Evolutionary conservation across 331 rosid species (phyloP).

Genomic region (Erythrophleum ivorense): DNA sequence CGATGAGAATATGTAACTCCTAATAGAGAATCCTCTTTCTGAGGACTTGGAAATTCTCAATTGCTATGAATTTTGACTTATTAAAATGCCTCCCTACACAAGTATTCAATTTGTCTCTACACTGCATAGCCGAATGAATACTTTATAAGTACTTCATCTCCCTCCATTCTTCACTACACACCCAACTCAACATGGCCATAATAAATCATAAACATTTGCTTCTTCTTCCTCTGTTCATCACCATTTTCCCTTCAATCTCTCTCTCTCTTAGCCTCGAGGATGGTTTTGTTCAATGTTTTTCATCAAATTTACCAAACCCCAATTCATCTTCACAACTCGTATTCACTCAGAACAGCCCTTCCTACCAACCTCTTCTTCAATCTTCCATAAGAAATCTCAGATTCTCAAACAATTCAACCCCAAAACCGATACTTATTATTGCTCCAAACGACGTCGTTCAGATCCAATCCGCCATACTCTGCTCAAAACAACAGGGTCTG

Average conservation of each 20-base stretch:
- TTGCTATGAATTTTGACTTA: too few relatives aligned
- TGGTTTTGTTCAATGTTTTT: slow-evolving; percentile 37
- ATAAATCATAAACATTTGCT: background rate
- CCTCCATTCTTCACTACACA: background rate
- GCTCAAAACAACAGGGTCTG: background rate
- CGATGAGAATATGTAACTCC: background rate
- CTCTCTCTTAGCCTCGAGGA: slow-evolving; percentile 16
- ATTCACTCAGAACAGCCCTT: slow-evolving; percentile 28
- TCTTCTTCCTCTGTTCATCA: slow-evolving; percentile 5
- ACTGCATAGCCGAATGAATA: slow-evolving; percentile 21
- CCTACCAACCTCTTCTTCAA: slow-evolving; percentile 21
- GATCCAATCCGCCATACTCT: background rate
- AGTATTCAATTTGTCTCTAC: background rate
- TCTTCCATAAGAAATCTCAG: slow-evolving; percentile 40
- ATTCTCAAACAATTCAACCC: slow-evolving; percentile 29
- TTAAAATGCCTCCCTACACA: background rate
- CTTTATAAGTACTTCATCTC: background rate
- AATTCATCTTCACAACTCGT: slow-evolving; percentile 26
- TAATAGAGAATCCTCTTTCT: background rate
- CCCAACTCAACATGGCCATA: background rate
- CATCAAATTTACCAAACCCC: slow-evolving; percentile 17
- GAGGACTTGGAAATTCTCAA: background rate
- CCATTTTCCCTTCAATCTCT: slow-evolving; percentile 23
- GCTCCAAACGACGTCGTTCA: background rate
- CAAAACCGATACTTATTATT: background rate